Evolutionary conservation across 805 yeast genomes (phyloP).

Genomic region (Monosporozyma servazzii): DNA sequence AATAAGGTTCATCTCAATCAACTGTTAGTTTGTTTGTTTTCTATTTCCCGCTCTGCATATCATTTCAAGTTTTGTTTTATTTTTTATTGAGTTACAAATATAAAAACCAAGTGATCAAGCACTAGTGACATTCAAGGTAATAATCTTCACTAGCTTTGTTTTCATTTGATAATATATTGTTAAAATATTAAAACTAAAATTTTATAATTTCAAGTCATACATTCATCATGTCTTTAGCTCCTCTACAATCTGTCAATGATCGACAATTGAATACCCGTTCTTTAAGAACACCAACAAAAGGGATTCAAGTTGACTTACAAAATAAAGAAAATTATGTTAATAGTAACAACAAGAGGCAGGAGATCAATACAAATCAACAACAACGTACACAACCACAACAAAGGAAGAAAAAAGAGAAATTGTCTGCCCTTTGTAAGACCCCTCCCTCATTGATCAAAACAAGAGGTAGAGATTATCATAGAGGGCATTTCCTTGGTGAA

Average conservation of each 20-base stretch:
- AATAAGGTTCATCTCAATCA: background rate
- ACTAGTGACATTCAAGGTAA: too few relatives aligned
- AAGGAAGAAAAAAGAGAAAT: conserved; percentile 78
- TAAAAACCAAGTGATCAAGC: background rate
- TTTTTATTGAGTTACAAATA: background rate
- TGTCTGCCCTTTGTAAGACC: conserved; percentile 86
- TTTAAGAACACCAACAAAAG: conserved; percentile 25
- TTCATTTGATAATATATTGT: too few relatives aligned
- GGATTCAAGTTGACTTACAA: conserved; percentile 3
- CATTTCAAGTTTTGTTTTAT: background rate
- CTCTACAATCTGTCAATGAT: conserved; percentile 28
- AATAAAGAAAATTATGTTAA: conserved; percentile 13
- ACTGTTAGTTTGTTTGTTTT: background rate
- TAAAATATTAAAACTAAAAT: background rate
- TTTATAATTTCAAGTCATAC: background rate
- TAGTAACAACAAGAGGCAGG: conserved; percentile 9
- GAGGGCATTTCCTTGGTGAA: conserved; percentile 89
- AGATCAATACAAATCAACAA: conserved; percentile 2
- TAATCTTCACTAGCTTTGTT: too few relatives aligned
- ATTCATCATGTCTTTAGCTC: conserved; percentile 26
- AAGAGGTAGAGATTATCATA: conserved; percentile 80
- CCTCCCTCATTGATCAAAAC: conserved; percentile 92
- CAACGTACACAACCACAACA: conserved; percentile 13
- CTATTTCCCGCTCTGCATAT: background rate
- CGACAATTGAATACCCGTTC: conserved; percentile 29